Base-by-base conservation (phyloP, 352 stramenopile genomes). In the Globisporangium nodosum region DNA sequence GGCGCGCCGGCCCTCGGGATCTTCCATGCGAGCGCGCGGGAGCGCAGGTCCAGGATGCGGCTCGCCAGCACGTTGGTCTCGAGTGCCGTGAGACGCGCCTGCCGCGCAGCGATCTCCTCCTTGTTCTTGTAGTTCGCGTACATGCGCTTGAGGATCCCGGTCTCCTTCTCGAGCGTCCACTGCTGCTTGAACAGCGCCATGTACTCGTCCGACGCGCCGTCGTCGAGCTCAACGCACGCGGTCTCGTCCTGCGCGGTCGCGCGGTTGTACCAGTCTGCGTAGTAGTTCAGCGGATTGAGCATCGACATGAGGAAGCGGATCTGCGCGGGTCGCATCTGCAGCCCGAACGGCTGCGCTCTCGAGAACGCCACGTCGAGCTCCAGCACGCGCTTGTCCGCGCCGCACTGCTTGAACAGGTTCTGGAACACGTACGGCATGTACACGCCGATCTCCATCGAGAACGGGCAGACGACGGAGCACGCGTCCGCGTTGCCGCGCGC, bases 291-390 rank as follows among this genome's bases (percentile, higher is more conserved):
- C 3, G 76, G 78, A 20, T 80, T 70, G 13, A 87, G 54, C 37
- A 93, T 54, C 49, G 68, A 72, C 57, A 91, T 56, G 18, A 93
- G 60, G 56, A 81, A 78, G 27, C 61, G 69, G 55, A 83, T 66
- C 65, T 93, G 84, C 11, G 71, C 77, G 0, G 84, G 84, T 27
- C 79, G 81, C 37, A 92, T n/a, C 58, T 90, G 66, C 35, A 90
- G 20, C 3, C 63, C 63, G 45, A 87, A 66, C 13, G 63, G 52
- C 33, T 69, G 54, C 0, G 69, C 58, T 7, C 62, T 64, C 0
- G 54, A 47, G 53, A 91, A 81, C 54, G 57, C 63, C 27, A 93
- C 74, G 8, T 78, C 71, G 3, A 93, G 61, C 35, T 81, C 78
- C 42, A 92, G 63, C 31, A 59, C 58, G 18, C 76, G 76, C 46